Percentiles rank a stretch among this genome's conserved stretches.
These are phyloP conservation scores for Coniella lustricola DNA, from an alignment of 2,329 filamentous ascomycete species.

Conservation along the genomic window DNA sequence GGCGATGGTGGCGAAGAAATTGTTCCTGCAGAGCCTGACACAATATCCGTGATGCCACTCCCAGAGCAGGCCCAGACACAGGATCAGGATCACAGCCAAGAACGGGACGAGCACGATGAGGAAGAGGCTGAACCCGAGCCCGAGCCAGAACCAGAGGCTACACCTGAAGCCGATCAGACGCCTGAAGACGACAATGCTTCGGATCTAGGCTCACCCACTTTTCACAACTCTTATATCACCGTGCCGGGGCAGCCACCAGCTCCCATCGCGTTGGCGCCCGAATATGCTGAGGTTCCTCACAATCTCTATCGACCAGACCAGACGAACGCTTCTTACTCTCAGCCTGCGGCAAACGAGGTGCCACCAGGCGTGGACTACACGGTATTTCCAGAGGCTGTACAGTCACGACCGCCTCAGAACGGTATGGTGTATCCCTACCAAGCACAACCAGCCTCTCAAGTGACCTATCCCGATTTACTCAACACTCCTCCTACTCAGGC, in stretches of 20 bases:
- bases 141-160: neutral
- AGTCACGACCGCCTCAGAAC: neutral
- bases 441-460: slow-evolving; percentile 4
- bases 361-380: slow-evolving; percentile 6
- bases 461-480: slow-evolving; percentile 1
- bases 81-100: no score
- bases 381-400: neutral
- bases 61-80: no score
- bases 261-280: slow-evolving; percentile 16
- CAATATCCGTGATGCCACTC: no score
- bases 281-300: slow-evolving; percentile 14
- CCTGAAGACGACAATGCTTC: slow-evolving; percentile 11
- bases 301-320: slow-evolving; percentile 26
- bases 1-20: no score
- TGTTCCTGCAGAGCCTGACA: no score
- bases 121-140: neutral
- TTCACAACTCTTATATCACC: slow-evolving; percentile 16
- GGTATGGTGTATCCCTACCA: slow-evolving; percentile 8
- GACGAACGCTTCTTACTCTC: slow-evolving; percentile 20
- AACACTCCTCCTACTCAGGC: neutral
- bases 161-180: neutral
- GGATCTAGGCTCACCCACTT: slow-evolving; percentile 15
- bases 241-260: slow-evolving; percentile 23
- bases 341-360: slow-evolving; percentile 12
- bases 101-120: slow-evolving; percentile 1